Evolutionary conservation across 2,329 filamentous ascomycete species (phyloP).

Genomic region (Phymatotrichopsis omnivora): DNA sequence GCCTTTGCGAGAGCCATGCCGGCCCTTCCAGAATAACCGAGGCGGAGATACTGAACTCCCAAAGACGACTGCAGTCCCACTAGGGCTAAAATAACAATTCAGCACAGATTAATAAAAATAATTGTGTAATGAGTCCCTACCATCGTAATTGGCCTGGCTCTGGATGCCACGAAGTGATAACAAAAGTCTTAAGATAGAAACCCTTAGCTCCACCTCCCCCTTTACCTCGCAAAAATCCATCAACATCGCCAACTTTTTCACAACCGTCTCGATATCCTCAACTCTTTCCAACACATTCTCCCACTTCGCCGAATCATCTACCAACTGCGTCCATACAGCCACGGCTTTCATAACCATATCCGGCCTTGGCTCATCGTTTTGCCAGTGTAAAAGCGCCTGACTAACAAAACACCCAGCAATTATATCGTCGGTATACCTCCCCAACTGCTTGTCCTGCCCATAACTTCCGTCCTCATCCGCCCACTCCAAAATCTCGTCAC

Average conservation of each 20-base stretch:
- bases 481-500: constrained; percentile 22
- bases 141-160: constrained; percentile 31
- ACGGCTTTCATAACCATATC: constrained; percentile 25
- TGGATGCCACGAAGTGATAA: constrained; percentile 27
- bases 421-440: constrained; percentile 22
- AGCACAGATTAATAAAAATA: too few relatives aligned
- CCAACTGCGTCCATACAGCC: constrained; percentile 21
- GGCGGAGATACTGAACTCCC: constrained; percentile 46
- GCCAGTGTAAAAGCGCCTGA: constrained; percentile 23
- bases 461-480: constrained; percentile 7
- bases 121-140: constrained; percentile 15
- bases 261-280: constrained; percentile 24
- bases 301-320: constrained; percentile 28
- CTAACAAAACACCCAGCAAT: constrained; percentile 22
- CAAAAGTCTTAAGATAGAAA: constrained; percentile 27
- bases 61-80: constrained; percentile 33
- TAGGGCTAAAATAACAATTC: constrained; percentile 19
- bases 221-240: constrained; percentile 31
- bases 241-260: constrained; percentile 27
- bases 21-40: constrained; percentile 53
- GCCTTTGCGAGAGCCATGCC: constrained; percentile 49
- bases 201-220: constrained; percentile 28
- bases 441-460: constrained; percentile 13
- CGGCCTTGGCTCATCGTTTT: constrained; percentile 10
- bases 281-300: constrained; percentile 26